phyloP scores from a whole-genome alignment of 306 rosid species.

The Clitoria ternatea region DNA sequence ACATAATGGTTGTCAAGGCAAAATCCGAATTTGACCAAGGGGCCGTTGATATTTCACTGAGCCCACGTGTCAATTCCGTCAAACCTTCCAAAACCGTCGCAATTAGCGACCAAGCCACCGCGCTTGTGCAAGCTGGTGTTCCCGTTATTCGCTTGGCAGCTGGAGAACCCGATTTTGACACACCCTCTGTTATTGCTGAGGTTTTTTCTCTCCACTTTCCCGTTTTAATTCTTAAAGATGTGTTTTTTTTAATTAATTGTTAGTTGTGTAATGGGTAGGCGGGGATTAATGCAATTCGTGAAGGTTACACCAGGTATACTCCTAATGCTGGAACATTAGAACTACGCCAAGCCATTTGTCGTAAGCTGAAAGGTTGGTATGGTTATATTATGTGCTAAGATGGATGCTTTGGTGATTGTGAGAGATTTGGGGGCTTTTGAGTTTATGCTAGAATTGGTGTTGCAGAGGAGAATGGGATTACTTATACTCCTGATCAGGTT shows the following conservation, averaged over 20 bases:
- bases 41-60: slow-evolving; percentile 57
- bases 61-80: slow-evolving; percentile 80
- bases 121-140: slow-evolving; percentile 81
- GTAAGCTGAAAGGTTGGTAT: slow-evolving; percentile 71
- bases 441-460: background rate
- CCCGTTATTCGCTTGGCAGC: slow-evolving; percentile 86
- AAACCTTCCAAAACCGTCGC: slow-evolving; percentile 86
- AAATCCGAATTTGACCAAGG: slow-evolving; percentile 21
- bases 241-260: background rate
- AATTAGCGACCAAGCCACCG: slow-evolving; percentile 78
- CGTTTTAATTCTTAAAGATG: background rate
- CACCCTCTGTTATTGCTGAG: slow-evolving; percentile 70
- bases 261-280: slow-evolving; percentile 43
- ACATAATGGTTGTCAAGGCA: slow-evolving; percentile 34
- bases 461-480: slow-evolving; percentile 86
- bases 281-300: slow-evolving; percentile 85
- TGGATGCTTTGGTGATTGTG: slow-evolving; percentile 1
- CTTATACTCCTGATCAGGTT: slow-evolving; percentile 74
- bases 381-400: background rate
- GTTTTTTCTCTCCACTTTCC: slow-evolving; percentile 13
- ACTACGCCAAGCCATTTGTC: slow-evolving; percentile 82
- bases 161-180: slow-evolving; percentile 93
- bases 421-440: background rate
- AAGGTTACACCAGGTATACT: slow-evolving; percentile 79
- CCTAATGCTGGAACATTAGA: slow-evolving; percentile 82